A percentile compares a stretch with the other conserved stretches of the same genome.
phyloP scores from a whole-genome alignment of 2,329 filamentous ascomycete genomes.

The Paracoccidioides lutzii region DNA sequence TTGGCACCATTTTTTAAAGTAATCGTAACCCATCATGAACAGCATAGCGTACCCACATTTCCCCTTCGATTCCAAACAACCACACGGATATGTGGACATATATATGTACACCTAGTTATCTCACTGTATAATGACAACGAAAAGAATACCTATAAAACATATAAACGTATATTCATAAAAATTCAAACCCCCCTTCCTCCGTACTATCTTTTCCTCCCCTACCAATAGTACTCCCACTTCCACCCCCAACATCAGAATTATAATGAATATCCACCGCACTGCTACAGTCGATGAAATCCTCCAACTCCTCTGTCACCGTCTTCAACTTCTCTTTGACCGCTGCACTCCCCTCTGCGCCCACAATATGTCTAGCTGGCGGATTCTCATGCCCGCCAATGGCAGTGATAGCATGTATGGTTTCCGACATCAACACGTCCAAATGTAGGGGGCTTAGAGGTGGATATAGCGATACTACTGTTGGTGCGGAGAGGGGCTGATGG shows the following conservation, averaged over 20 bases:
- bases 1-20: too few relatives aligned
- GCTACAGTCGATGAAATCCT: constrained; percentile 89
- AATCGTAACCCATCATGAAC: neutral
- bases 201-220: constrained; percentile 4
- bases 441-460: constrained; percentile 56
- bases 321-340: constrained; percentile 93
- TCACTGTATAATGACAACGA: neutral
- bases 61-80: neutral
- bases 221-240: constrained; percentile 13
- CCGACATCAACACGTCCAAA: constrained; percentile 62
- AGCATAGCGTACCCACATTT: neutral
- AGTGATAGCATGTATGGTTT: constrained; percentile 81
- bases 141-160: neutral
- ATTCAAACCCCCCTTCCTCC: neutral
- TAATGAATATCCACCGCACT: constrained; percentile 55
- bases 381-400: constrained; percentile 94
- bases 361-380: constrained; percentile 84
- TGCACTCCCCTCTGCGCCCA: constrained; percentile 73
- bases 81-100: neutral
- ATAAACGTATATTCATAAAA: neutral
- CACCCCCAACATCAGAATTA: constrained; percentile 18
- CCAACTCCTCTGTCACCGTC: constrained; percentile 88
- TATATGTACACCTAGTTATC: neutral
- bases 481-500: constrained; percentile 22
- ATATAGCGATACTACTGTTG: constrained; percentile 53